These are phyloP conservation scores for Gastrodia elata DNA, from an alignment of 106 monocot genomes.

Conservation along the genomic window DNA sequence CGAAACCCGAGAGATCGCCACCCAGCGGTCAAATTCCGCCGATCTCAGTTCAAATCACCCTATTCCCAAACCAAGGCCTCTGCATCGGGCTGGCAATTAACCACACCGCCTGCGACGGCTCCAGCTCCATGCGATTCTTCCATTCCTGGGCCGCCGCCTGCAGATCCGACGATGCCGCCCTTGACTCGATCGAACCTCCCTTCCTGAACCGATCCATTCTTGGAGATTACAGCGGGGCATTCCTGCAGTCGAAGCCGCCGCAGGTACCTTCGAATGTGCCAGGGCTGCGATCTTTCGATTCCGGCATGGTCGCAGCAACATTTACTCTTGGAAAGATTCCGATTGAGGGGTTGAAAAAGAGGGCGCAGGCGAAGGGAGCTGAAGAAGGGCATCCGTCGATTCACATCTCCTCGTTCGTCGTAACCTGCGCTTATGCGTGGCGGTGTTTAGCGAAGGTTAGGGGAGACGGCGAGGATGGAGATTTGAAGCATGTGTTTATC, in stretches of 20 bases:
- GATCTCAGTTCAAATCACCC: conserved; percentile 16
- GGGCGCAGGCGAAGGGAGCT: not conserved
- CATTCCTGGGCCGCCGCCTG: conserved; percentile 15
- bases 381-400: not conserved
- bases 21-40: conserved; percentile 17
- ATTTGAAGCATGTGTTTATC: not conserved
- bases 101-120: conserved; percentile 16
- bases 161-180: not conserved
- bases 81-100: conserved; percentile 8
- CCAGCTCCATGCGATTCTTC: conserved; percentile 15
- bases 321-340: not conserved
- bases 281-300: not conserved
- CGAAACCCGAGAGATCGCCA: conserved; percentile 11
- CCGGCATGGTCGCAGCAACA: not conserved
- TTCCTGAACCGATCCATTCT: conserved; percentile 17
- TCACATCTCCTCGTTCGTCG: conserved; percentile 20
- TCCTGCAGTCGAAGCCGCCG: not conserved
- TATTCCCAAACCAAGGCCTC: conserved; percentile 22
- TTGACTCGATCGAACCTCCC: not conserved
- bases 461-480: not conserved
- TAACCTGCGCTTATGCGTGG: conserved; percentile 22
- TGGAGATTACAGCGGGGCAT: conserved; percentile 7
- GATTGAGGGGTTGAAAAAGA: conserved; percentile 12
- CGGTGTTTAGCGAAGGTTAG: not conserved
- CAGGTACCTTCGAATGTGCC: too few species aligned